Base-by-base conservation (phyloP, 495 filamentous ascomycete species). In the Mytilinidion resinicola region DNA sequence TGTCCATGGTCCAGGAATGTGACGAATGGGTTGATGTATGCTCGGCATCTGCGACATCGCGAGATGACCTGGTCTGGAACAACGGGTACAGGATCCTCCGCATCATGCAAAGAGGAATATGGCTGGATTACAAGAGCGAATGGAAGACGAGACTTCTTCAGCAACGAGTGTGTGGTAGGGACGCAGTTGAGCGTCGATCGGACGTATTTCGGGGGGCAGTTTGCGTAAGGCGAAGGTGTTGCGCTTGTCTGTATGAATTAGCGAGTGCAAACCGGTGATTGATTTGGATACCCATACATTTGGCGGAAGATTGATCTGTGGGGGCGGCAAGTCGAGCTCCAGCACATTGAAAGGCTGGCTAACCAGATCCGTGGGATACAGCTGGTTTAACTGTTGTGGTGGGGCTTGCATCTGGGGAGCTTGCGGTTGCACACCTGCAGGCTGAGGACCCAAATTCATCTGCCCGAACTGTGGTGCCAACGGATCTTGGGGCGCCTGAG, bases 21-120 rank as follows among this genome's bases (percentile, higher is more conserved):
- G 44, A 91, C 93, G 57, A 92, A 98, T 19, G 93, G 91, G 72
- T 97, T 96, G 77, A 97, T 97, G 68, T 97, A 97, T 43, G 92
- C 91, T 57, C 92, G 82, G 72, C 93, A 98, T 67, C 93, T 85
- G 70, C 93, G 80, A 76, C 93, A 98, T 67, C 93, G 84, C 38
- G 91, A 92, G 67, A 98, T 98, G 55, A 98, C 90, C 72, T 96
- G 95, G 72, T 98, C 93, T 44, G 92, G 86, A 30, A 96, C 89
- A 46, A 98, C 83, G 7, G 95, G 93, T 7, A 98, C 84, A 17
- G 83, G 81, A 65, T 96, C 95, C 67, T 96, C 93, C 7, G 84
- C 77, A 70, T 98, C 93, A 69, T 96, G 95, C 21, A 98, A 83
- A 14, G 95, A 83, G 25, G 82, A 88, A 66, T 96, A 98, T 4